phyloP scores from a whole-genome alignment of 257 asterid genomes.

The Solanum sparsipilum region DNA sequence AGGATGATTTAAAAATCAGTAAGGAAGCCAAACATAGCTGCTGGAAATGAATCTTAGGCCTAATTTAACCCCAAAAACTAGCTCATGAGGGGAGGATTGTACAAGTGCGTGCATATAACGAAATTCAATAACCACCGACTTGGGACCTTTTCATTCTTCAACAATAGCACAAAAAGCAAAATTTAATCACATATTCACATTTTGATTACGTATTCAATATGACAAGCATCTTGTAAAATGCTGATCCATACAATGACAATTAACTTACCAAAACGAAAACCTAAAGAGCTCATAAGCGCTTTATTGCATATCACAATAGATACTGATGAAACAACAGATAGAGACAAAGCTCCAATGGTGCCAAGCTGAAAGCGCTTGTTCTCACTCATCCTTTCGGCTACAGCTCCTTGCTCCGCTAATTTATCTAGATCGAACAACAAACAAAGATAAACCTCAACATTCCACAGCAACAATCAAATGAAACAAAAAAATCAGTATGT shows the following conservation, averaged over 20 bases:
- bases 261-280: constrained; percentile 72
- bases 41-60: neutral
- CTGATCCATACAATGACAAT: neutral
- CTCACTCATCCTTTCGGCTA: constrained; percentile 43
- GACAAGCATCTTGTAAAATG: neutral
- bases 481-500: neutral
- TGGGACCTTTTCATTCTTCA: neutral
- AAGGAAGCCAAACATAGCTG: neutral
- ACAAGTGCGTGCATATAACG: neutral
- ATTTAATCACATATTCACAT: neutral
- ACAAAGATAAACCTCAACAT: neutral
- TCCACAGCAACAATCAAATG: neutral
- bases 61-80: neutral
- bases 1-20: neutral
- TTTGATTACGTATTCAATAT: neutral
- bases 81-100: neutral
- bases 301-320: constrained; percentile 79
- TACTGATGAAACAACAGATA: constrained; percentile 78
- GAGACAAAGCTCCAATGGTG: constrained; percentile 64
- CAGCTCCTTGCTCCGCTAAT: neutral
- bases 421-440: neutral
- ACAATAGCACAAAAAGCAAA: neutral
- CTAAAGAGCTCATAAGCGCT: constrained; percentile 72
- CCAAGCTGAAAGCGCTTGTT: constrained; percentile 57
- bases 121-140: neutral